These are phyloP conservation scores for Podila epicladia DNA, from an alignment of 192 early-diverging fungal species.

Conservation along the genomic window DNA sequence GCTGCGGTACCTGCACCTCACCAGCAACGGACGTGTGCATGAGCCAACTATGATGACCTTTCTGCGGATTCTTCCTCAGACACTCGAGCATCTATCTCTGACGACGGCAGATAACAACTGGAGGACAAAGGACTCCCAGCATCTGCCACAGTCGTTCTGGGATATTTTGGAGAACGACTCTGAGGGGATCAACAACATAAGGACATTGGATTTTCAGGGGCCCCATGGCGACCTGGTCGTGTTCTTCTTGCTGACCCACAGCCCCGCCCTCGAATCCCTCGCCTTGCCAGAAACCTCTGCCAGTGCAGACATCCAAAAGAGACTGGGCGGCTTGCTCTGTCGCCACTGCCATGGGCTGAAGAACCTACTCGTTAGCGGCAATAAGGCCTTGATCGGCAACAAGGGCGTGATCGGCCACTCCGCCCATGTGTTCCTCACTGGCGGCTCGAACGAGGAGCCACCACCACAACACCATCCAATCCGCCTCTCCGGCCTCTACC, in stretches of 20 bases:
- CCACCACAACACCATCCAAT: neutral
- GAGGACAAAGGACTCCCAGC: neutral
- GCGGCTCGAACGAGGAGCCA: neutral
- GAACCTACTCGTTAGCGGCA: neutral
- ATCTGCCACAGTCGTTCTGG: no score
- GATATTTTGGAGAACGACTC: neutral
- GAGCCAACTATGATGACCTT: neutral
- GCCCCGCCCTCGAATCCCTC: neutral
- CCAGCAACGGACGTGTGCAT: neutral
- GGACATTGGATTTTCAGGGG: neutral
- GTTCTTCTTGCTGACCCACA: neutral
- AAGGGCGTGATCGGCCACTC: neutral
- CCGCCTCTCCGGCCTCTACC: neutral
- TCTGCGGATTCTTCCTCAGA: neutral
- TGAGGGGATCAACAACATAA: neutral
- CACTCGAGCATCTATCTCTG: neutral
- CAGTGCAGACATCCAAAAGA: neutral
- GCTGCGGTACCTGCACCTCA: neutral
- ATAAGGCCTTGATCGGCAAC: neutral
- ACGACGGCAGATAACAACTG: neutral
- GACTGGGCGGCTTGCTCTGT: neutral
- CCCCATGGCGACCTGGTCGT: neutral
- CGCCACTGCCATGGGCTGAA: neutral
- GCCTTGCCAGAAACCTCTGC: neutral
- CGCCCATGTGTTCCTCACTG: neutral